A percentile compares a stretch with the other conserved stretches of the same genome.
phyloP scores from a whole-genome alignment of 228 moss, liverwort and hornwort species.

The Sphagnum magellanicum region DNA sequence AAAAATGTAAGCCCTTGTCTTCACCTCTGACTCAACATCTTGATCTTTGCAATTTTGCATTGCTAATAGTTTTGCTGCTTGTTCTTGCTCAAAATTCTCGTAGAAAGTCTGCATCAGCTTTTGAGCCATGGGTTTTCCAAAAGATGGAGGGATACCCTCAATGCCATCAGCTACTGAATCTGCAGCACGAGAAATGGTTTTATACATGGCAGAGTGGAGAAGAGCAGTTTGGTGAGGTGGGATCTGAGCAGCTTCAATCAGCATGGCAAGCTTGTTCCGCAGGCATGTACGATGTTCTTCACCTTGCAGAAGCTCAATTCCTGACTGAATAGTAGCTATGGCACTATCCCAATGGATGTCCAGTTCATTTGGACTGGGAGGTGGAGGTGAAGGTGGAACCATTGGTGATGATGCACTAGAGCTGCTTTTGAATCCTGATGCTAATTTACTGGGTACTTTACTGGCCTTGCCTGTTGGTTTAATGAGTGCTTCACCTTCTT shows the following conservation, averaged over 20 bases:
- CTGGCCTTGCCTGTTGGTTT: neutral
- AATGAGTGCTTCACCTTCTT: neutral
- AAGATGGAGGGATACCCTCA: slow-evolving; percentile 16
- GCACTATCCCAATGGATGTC: slow-evolving; percentile 49
- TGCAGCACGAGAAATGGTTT: slow-evolving; percentile 23
- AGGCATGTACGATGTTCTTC: slow-evolving; percentile 26
- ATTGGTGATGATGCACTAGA: neutral
- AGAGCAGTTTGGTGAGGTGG: slow-evolving; percentile 46
- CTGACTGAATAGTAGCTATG: slow-evolving; percentile 28
- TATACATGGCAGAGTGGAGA: slow-evolving; percentile 31
- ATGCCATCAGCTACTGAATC: slow-evolving; percentile 35
- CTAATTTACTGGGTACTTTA: neutral
- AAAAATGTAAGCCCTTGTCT: no score
- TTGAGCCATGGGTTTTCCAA: slow-evolving; percentile 15
- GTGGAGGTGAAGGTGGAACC: neutral
- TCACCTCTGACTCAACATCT: no score
- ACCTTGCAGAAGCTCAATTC: slow-evolving; percentile 33
- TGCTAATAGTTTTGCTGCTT: slow-evolving; percentile 8
- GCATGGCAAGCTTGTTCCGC: slow-evolving; percentile 20
- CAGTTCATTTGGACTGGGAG: neutral
- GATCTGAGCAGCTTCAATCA: slow-evolving; percentile 40
- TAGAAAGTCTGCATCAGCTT: slow-evolving; percentile 35
- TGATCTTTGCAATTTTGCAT: no score
- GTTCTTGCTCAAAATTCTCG: slow-evolving; percentile 19
- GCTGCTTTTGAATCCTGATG: neutral